Conservation (phyloP, 768 basidiomycete species). For the Rhodosporidiobolus sp. region DNA sequence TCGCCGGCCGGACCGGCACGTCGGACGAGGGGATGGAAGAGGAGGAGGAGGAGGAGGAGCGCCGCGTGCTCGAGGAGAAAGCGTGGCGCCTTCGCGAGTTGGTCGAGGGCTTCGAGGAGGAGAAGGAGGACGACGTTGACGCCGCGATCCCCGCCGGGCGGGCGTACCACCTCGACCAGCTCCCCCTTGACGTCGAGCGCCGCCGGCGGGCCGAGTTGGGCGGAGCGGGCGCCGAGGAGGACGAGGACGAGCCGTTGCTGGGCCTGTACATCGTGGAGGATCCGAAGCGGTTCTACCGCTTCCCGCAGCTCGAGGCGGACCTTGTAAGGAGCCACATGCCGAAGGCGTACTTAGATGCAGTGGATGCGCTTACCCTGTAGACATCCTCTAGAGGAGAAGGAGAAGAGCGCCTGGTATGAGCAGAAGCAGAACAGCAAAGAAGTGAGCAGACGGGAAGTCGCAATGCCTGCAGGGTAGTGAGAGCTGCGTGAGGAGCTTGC, state of each 20-base stretch:
- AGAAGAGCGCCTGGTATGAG: too few relatives aligned
- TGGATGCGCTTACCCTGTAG: slow-evolving; percentile 12
- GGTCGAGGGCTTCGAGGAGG: slow-evolving; percentile 6
- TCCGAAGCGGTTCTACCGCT: slow-evolving; percentile 11
- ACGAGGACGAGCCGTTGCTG: neutral
- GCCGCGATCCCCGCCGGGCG: slow-evolving; percentile 28
- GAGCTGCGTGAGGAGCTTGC: slow-evolving; percentile 78
- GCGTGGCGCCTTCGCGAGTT: slow-evolving; percentile 14
- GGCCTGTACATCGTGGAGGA: slow-evolving; percentile 28
- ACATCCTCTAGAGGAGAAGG: neutral
- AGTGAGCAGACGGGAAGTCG: too few relatives aligned
- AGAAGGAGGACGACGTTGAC: neutral
- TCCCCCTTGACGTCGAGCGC: neutral
- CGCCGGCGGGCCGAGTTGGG: neutral
- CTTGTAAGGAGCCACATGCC: slow-evolving; percentile 22
- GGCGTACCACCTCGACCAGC: slow-evolving; percentile 18
- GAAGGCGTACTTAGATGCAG: slow-evolving; percentile 17
- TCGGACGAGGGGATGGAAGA: too few relatives aligned
- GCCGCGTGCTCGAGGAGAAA: slow-evolving; percentile 13
- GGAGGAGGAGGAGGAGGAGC: neutral
- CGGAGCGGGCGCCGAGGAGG: neutral
- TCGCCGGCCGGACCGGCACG: neutral
- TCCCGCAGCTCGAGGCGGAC: slow-evolving; percentile 13
- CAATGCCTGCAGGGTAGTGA: too few relatives aligned
- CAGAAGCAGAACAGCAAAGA: too few relatives aligned